Evolutionary conservation across 1,139 yeast species (phyloP).

Genomic region (Saccharomyces uvarum): DNA sequence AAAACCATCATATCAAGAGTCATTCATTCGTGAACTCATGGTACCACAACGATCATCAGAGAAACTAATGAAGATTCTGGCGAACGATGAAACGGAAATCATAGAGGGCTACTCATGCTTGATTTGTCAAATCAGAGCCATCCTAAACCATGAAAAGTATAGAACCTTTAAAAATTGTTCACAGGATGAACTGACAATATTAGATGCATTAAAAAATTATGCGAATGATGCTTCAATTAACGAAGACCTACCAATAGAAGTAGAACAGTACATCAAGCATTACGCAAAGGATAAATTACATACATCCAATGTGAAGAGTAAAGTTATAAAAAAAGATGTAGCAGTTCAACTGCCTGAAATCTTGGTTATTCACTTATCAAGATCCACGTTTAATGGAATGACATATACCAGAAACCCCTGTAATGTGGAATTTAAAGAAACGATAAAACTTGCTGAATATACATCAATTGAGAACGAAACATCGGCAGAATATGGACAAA

Average conservation of each 20-base stretch:
- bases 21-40: slow-evolving; percentile 64
- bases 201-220: slow-evolving; percentile 31
- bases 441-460: slow-evolving; percentile 41
- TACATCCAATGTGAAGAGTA: slow-evolving; percentile 46
- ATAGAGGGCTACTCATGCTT: slow-evolving; percentile 78
- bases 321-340: slow-evolving; percentile 57
- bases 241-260: slow-evolving; percentile 45
- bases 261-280: slow-evolving; percentile 41
- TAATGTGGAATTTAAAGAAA: slow-evolving; percentile 57
- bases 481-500: slow-evolving; percentile 15
- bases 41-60: slow-evolving; percentile 55
- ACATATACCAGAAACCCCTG: slow-evolving; percentile 71
- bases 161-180: slow-evolving; percentile 7
- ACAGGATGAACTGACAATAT: slow-evolving; percentile 14
- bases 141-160: slow-evolving; percentile 33
- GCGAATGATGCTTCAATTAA: slow-evolving; percentile 45
- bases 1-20: slow-evolving; percentile 51
- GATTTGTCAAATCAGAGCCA: slow-evolving; percentile 51
- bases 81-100: slow-evolving; percentile 55
- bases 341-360: slow-evolving; percentile 63
- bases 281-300: slow-evolving; percentile 42
- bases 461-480: slow-evolving; percentile 24
- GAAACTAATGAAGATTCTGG: slow-evolving; percentile 47
- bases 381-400: slow-evolving; percentile 71
- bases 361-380: slow-evolving; percentile 68